Percentiles rank a stretch among this genome's conserved stretches.
These are phyloP conservation scores for Fusarium scirpi DNA, from an alignment of 2,329 filamentous ascomycete genomes.

Conservation along the genomic window DNA sequence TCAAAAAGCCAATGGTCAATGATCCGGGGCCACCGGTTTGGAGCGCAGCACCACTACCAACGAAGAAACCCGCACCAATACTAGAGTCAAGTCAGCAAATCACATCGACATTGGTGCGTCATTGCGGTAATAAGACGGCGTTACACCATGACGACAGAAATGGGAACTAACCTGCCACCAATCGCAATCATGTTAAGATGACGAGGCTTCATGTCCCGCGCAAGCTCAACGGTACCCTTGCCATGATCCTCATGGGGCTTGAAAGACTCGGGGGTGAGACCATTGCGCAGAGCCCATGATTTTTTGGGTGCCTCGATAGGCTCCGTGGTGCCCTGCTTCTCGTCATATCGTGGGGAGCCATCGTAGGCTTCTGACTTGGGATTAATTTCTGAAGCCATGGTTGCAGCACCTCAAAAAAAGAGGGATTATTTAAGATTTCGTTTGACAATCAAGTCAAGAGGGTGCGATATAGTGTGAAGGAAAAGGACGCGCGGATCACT, in stretches of 20 bases:
- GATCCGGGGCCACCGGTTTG: constrained; percentile 52
- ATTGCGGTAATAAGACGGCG: constrained; percentile 21
- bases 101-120: neutral
- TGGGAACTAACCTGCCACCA: constrained; percentile 42
- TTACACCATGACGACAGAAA: constrained; percentile 4
- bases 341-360: constrained; percentile 27
- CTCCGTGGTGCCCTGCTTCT: constrained; percentile 35
- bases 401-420: neutral
- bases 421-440: neutral
- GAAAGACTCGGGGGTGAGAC: constrained; percentile 42
- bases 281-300: constrained; percentile 47
- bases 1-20: constrained; percentile 62
- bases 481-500: constrained; percentile 2
- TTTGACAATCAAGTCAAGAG: neutral
- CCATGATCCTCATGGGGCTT: constrained; percentile 39
- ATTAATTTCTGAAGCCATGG: constrained; percentile 39
- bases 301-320: constrained; percentile 4
- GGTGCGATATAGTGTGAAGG: neutral
- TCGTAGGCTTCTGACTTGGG: constrained; percentile 35
- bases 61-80: constrained; percentile 73
- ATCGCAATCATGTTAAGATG: constrained; percentile 49
- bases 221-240: constrained; percentile 40
- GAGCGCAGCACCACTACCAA: constrained; percentile 64
- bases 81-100: constrained; percentile 16
- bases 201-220: constrained; percentile 46